Evolutionary conservation across 768 basidiomycete species (phyloP).

Genomic region (Tylopilus vinaceipallidus): DNA sequence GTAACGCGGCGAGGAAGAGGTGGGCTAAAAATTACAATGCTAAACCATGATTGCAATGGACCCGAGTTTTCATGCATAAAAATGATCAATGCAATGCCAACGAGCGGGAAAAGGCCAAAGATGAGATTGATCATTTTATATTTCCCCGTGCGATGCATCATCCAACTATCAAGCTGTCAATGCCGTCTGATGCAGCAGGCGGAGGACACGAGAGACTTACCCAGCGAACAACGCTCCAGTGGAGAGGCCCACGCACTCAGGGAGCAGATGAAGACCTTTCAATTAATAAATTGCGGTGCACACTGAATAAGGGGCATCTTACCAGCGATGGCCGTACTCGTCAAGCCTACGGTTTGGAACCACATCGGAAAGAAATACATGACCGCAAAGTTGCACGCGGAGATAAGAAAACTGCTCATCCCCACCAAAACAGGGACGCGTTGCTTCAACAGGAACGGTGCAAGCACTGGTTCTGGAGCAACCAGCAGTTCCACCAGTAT

Average conservation of each 20-base stretch:
- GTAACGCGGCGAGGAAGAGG: background rate
- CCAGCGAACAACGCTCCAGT: conserved; percentile 53
- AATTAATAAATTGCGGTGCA: background rate
- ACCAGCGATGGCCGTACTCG: conserved; percentile 66
- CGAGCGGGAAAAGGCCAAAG: conserved; percentile 50
- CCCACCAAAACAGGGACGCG: conserved; percentile 72
- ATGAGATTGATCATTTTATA: conserved; percentile 47
- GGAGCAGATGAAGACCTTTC: conserved; percentile 51
- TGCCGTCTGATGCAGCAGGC: background rate
- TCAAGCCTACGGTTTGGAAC: conserved; percentile 77
- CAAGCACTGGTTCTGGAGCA: conserved; percentile 68
- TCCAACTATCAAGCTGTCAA: conserved; percentile 32
- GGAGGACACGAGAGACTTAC: conserved; percentile 16
- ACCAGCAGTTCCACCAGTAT: conserved; percentile 59
- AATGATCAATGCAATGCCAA: conserved; percentile 41
- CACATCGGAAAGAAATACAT: conserved; percentile 81
- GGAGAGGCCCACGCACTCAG: conserved; percentile 47
- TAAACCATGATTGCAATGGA: conserved; percentile 43
- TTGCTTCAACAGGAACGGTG: conserved; percentile 61
- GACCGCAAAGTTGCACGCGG: conserved; percentile 71
- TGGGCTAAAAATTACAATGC: conserved; percentile 38
- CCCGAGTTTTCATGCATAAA: conserved; percentile 44
- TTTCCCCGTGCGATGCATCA: conserved; percentile 52
- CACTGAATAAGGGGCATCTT: conserved; percentile 16
- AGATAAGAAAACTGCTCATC: conserved; percentile 70